Evolutionary conservation across 2,329 filamentous ascomycete species (phyloP).

Genomic region (Trichoderma sp.): DNA sequence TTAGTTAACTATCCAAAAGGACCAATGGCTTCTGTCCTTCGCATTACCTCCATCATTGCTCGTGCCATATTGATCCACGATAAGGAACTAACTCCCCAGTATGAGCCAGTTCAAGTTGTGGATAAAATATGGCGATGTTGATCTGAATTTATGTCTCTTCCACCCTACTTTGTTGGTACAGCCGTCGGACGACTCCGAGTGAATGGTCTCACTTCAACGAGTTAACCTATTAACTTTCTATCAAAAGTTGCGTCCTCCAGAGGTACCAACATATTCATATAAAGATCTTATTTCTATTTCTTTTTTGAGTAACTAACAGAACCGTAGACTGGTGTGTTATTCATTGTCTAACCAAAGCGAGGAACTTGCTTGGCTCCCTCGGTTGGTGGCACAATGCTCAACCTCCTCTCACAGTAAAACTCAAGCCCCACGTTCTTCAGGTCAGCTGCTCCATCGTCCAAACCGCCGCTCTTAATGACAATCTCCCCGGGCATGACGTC

Average conservation of each 20-base stretch:
- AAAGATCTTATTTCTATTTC: neutral
- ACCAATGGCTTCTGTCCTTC: neutral
- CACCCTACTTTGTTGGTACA: neutral
- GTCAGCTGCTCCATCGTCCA: conserved; percentile 48
- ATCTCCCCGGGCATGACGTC: conserved; percentile 51
- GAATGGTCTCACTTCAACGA: too few relatives aligned
- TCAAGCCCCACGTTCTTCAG: conserved; percentile 47
- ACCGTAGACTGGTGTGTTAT: neutral
- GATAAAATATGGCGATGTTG: neutral
- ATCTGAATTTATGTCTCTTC: neutral
- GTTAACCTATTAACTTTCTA: neutral
- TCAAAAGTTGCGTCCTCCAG: neutral
- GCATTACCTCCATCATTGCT: neutral
- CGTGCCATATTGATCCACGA: too few relatives aligned
- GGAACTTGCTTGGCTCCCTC: conserved; percentile 30
- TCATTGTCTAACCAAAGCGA: conserved; percentile 14
- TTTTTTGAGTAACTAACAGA: neutral
- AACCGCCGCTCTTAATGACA: conserved; percentile 49
- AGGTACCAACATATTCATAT: neutral
- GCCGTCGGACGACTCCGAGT: neutral
- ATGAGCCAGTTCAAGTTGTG: neutral
- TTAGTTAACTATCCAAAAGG: neutral
- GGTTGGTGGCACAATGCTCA: conserved; percentile 41
- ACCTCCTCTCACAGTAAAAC: conserved; percentile 51
- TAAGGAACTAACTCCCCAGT: too few relatives aligned